Base-by-base conservation (phyloP, 148 eudicot genomes). In the Selenicereus undatus region DNA sequence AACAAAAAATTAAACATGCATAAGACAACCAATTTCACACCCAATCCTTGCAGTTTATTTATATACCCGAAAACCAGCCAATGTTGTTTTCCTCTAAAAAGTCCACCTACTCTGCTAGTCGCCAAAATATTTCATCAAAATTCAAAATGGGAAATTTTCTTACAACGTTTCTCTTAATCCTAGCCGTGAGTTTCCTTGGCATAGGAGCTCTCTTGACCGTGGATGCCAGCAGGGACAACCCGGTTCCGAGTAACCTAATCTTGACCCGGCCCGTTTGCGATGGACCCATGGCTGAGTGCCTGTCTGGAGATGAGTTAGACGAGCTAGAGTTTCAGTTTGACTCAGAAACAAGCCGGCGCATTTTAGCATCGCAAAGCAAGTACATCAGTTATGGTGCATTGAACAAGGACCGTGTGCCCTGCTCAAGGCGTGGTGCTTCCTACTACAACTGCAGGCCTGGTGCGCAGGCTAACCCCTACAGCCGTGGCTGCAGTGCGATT, bases 361-460 rank as follows among this genome's bases (percentile, higher is more conserved):
- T 82, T 45, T 80, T 84, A 51, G 83, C 83, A 14, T 32, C 85
- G 0, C n/a, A 26, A 0, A 42, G 32, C 0, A 81, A 62, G 43
- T 89, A 85, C 82, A 87, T 91, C 75, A 89, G 95, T 79, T 91
- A 91, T 51, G 91, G 83, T 73, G 91, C 93, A 48, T 79, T 92
- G 82, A 87, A 80, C 76, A 88, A 82, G 83, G 88, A 92, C 82
- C 88, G 74, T 22, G 82, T 82, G 5, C 95, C 95, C 0, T 92
- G 95, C 76, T 90, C 93, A 0, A 77, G 81, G 4, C 90, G 96
- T 35, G 93, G 96, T 45, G 90, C 90, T 5, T 92, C 96, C 10
- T 92, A 92, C 87, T 90, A 90, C 85, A 90, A 92, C 65, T 90
- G 95, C 78, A 83, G 80, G 18, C 82, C 87, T 0, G 91, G 95